Conservation (phyloP, 2,329 filamentous ascomycete species). For the Thielaviopsis euricoi region DNA sequence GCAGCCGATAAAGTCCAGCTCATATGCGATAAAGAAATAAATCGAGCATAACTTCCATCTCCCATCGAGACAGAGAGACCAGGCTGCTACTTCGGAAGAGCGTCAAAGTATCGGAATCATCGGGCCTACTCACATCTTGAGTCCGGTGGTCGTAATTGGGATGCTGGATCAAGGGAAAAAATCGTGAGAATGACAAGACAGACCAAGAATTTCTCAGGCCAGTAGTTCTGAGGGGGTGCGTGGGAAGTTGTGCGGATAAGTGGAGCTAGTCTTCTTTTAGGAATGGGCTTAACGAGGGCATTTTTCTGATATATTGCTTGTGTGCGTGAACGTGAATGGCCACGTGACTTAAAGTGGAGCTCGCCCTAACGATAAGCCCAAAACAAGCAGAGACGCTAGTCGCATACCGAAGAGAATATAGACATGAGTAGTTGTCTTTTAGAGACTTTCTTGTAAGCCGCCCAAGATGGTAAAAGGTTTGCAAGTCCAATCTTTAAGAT, state of each 20-base stretch:
- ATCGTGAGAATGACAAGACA: slow-evolving; percentile 10
- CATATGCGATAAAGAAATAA: neutral
- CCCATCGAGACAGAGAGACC: neutral
- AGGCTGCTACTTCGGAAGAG: neutral
- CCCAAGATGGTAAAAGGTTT: neutral
- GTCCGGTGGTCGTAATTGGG: slow-evolving; percentile 25
- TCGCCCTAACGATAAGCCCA: slow-evolving; percentile 9
- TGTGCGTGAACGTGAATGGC: slow-evolving; percentile 9
- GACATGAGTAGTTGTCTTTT: neutral
- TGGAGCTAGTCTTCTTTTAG: slow-evolving; percentile 9
- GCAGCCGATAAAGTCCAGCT: neutral
- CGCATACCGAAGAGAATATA: neutral
- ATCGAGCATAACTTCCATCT: neutral
- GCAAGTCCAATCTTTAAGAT: no score
- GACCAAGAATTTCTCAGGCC: slow-evolving; percentile 12
- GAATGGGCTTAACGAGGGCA: slow-evolving; percentile 9
- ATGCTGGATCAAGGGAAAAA: slow-evolving; percentile 12
- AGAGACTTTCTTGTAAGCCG: neutral
- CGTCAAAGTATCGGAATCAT: slow-evolving; percentile 9
- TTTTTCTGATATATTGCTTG: slow-evolving; percentile 10
- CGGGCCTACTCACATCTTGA: slow-evolving; percentile 28
- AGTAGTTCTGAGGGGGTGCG: slow-evolving; percentile 10
- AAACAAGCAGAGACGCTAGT: neutral
- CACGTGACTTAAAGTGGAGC: slow-evolving; percentile 11
- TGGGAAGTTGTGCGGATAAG: slow-evolving; percentile 11